phyloP scores from a whole-genome alignment of 2,329 filamentous ascomycete species.

The Penicillium sp. region DNA sequence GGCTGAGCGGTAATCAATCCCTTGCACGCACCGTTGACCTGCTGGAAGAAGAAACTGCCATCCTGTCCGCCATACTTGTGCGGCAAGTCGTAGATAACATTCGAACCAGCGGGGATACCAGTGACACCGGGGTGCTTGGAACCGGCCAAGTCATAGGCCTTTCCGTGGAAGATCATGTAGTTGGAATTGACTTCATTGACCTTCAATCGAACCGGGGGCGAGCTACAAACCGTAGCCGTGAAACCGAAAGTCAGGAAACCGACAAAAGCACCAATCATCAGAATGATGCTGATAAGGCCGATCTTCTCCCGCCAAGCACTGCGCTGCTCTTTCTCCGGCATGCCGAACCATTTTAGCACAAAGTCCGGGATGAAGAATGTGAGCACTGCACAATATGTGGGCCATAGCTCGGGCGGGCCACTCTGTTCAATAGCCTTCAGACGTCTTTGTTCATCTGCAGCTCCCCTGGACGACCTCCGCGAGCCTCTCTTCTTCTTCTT shows the following conservation, averaged over 20 bases:
- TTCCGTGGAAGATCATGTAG: slow-evolving; percentile 96
- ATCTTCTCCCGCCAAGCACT: slow-evolving; percentile 98
- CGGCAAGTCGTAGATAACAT: slow-evolving; percentile 83
- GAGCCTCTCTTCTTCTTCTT: slow-evolving; percentile 61
- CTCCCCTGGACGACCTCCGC: slow-evolving; percentile 58
- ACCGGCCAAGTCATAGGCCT: slow-evolving; percentile 76
- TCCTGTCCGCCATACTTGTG: slow-evolving; percentile 83
- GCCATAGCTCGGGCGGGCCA: slow-evolving; percentile 85
- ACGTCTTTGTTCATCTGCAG: slow-evolving; percentile 60
- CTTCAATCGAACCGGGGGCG: slow-evolving; percentile 68
- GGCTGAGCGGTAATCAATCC: slow-evolving; percentile 71
- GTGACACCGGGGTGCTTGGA: slow-evolving; percentile 78
- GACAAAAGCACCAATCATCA: slow-evolving; percentile 81
- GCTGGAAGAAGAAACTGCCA: slow-evolving; percentile 95
- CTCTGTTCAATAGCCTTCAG: slow-evolving; percentile 63
- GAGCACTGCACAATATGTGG: slow-evolving; percentile 87
- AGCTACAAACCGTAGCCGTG: slow-evolving; percentile 79
- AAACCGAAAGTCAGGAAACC: slow-evolving; percentile 98
- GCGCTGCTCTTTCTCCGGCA: slow-evolving; percentile 79
- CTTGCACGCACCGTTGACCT: slow-evolving; percentile 97
- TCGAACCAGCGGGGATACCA: slow-evolving; percentile 71
- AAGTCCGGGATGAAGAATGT: slow-evolving; percentile 95
- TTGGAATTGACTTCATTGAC: slow-evolving; percentile 77
- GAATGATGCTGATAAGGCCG: slow-evolving; percentile 89
- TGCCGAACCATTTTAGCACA: slow-evolving; percentile 80